Evolutionary conservation across 257 asterid species (phyloP).

Genomic region (Solanum chiquidenum): DNA sequence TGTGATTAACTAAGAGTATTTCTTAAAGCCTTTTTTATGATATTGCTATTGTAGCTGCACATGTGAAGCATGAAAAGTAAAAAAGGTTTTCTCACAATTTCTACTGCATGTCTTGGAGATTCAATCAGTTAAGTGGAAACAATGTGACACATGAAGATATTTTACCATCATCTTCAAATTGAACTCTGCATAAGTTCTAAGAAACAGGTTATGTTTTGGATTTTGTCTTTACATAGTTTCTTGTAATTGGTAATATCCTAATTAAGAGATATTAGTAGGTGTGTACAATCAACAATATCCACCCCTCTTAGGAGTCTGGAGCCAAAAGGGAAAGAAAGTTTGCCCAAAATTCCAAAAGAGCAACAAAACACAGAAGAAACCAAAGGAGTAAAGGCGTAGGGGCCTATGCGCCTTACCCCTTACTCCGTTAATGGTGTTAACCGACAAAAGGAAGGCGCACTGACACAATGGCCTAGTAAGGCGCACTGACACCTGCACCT

Average conservation of each 20-base stretch:
- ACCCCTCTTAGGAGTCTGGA: neutral
- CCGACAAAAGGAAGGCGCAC: neutral
- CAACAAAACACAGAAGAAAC: neutral
- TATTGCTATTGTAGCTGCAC: neutral
- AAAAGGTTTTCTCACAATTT: neutral
- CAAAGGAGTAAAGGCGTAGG: neutral
- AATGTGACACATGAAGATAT: neutral
- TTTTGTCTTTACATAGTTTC: neutral
- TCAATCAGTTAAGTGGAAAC: neutral
- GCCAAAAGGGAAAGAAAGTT: neutral
- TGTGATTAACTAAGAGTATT: neutral
- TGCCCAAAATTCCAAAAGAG: neutral
- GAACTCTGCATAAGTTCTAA: neutral
- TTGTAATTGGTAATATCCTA: neutral
- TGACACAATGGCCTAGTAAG: no score
- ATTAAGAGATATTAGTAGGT: neutral
- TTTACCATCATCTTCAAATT: neutral
- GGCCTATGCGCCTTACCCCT: neutral
- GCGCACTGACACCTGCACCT: no score
- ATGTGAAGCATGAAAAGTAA: neutral
- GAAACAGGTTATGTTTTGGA: neutral
- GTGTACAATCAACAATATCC: neutral
- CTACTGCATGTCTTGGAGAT: neutral
- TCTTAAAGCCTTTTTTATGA: neutral
- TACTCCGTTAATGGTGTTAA: no score